Percentiles rank a stretch among this genome's conserved stretches.
Conservation (phyloP, 805 yeast genomes). For the Lachancea quebecensis region DNA sequence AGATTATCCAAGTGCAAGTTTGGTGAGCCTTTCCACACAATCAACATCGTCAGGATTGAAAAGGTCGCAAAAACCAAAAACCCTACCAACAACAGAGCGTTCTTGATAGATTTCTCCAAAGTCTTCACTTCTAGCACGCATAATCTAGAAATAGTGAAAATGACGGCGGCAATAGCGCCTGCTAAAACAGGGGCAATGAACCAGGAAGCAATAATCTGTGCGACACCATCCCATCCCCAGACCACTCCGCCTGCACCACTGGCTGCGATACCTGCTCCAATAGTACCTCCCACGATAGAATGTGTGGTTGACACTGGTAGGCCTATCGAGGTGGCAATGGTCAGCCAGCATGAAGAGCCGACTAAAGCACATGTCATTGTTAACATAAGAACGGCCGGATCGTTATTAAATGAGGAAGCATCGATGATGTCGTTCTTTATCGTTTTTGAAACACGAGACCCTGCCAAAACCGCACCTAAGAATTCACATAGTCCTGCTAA, state of each 20-base stretch:
- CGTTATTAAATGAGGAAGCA: constrained; percentile 39
- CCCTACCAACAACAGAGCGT: constrained; percentile 55
- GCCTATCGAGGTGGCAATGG: constrained; percentile 58
- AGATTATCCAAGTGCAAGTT: constrained; percentile 49
- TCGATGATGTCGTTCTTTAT: constrained; percentile 60
- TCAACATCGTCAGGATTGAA: constrained; percentile 62
- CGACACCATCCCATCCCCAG: constrained; percentile 75
- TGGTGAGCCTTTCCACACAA: constrained; percentile 79
- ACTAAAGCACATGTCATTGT: constrained; percentile 70
- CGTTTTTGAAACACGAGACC: constrained; percentile 68
- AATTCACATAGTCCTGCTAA: constrained; percentile 67
- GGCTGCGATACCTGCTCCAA: constrained; percentile 71
- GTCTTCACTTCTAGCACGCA: constrained; percentile 45
- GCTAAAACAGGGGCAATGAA: constrained; percentile 69
- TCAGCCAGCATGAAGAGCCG: constrained; percentile 66
- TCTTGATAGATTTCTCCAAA: constrained; percentile 42
- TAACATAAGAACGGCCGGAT: constrained; percentile 68
- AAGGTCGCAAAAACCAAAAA: constrained; percentile 53
- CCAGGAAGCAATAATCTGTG: constrained; percentile 75
- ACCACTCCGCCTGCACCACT: constrained; percentile 50
- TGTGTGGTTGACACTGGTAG: constrained; percentile 82
- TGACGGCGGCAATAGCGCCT: constrained; percentile 51
- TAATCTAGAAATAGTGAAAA: constrained; percentile 55
- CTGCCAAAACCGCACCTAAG: constrained; percentile 67
- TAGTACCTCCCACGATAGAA: constrained; percentile 68